A percentile compares a stretch with the other conserved stretches of the same genome.
Conservation (phyloP, 2,329 filamentous ascomycete genomes). For the Pseudogymnoascus sp. region DNA sequence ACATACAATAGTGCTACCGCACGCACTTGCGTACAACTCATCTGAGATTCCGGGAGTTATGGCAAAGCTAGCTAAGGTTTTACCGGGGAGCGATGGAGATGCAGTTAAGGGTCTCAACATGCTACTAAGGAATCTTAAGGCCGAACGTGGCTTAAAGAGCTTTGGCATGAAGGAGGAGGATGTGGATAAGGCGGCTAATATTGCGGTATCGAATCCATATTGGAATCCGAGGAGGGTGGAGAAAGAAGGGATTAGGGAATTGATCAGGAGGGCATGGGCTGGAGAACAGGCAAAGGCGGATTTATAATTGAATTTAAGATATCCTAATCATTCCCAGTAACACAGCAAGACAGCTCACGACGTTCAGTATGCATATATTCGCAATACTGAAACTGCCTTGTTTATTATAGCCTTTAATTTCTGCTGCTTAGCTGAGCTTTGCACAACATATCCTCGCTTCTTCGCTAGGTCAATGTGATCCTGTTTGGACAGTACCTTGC, state of each 20-base stretch:
- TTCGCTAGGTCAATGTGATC: no score
- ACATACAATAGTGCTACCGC: constrained; percentile 54
- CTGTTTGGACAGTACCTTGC: no score
- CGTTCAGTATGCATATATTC: no score
- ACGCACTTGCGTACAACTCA: constrained; percentile 55
- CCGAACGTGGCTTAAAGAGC: constrained; percentile 44
- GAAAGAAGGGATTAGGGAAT: constrained; percentile 42
- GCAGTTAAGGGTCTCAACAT: constrained; percentile 49
- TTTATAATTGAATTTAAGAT: constrained; percentile 28
- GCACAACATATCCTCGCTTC: no score
- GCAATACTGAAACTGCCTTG: no score
- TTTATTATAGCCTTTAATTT: no score
- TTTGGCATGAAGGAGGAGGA: constrained; percentile 53
- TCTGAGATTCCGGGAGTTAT: constrained; percentile 45
- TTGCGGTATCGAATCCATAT: constrained; percentile 50
- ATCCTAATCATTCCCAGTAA: no score
- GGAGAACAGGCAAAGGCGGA: constrained; percentile 47
- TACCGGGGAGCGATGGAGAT: constrained; percentile 51
- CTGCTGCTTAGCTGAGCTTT: no score
- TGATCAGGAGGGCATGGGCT: constrained; percentile 52
- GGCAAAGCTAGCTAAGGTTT: constrained; percentile 41
- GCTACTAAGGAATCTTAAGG: constrained; percentile 43
- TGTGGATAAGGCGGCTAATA: constrained; percentile 49
- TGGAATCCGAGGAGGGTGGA: constrained; percentile 51
- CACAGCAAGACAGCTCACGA: no score